A percentile compares a stretch with the other conserved stretches of the same genome.
Conservation (phyloP, 1,284 basidiomycete species). For the Cutaneotrichosporon dermatis region DNA sequence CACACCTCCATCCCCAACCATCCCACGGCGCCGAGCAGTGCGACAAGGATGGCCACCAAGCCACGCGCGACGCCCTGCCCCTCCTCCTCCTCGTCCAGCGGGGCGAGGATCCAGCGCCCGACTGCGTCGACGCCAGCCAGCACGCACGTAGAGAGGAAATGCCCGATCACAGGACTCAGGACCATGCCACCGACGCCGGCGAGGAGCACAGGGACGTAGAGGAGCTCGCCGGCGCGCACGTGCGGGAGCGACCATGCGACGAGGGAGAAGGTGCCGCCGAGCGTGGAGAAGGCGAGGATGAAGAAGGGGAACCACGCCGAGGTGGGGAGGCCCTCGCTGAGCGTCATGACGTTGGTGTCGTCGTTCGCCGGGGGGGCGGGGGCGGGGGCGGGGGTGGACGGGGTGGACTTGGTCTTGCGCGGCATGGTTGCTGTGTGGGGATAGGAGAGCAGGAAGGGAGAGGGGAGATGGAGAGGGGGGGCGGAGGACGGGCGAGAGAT, state of each 20-base stretch:
- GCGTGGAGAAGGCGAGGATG: slow-evolving; percentile 3
- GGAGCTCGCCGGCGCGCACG: not conserved
- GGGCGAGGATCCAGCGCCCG: not conserved
- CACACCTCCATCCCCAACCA: not conserved
- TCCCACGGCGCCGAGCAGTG: not conserved
- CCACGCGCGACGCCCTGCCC: not conserved
- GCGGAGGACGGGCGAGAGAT: too few relatives aligned
- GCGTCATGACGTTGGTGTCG: not conserved
- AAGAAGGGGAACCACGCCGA: slow-evolving; percentile 3
- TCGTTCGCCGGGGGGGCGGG: not conserved
- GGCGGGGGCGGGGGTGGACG: not conserved
- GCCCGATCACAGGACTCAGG: not conserved
- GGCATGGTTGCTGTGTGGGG: not conserved
- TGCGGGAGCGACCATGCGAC: not conserved
- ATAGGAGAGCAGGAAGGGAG: not conserved
- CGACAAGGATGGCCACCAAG: not conserved
- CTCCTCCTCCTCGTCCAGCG: not conserved
- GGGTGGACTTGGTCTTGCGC: not conserved
- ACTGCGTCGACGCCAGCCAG: not conserved
- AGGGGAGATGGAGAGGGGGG: not conserved
- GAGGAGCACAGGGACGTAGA: not conserved
- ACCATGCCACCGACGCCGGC: not conserved
- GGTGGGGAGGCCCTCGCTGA: not conserved
- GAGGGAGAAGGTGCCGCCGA: not conserved
- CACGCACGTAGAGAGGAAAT: not conserved